Base-by-base conservation (phyloP, 441 rosid species). In the Daphne laureola region DNA sequence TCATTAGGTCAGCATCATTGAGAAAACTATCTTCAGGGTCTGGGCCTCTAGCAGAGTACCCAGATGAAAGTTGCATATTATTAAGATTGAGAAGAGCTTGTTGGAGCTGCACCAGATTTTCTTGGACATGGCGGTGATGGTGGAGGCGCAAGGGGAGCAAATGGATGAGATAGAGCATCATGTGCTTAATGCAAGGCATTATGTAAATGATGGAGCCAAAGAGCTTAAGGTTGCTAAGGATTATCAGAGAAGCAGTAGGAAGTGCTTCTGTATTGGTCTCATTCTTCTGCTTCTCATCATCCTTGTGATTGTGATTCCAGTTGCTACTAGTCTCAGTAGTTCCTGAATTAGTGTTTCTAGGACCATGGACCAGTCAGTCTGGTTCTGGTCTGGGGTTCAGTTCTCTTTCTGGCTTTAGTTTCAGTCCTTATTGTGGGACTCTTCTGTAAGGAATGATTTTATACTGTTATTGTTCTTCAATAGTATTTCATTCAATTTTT, bases 31-130 rank as follows among this genome's bases (percentile, higher is more conserved):
- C 92, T 76, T 87, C 79, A 17, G 97, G 97, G 73, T 93, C 97
- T 17, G 97, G 97, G 58, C 98, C 98, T 71, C 98, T 78, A 21
- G 97, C 96, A 18, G 98, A 93, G 71, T 83, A 93, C n/a, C n/a
- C n/a, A n/a, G n/a, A n/a, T n/a, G n/a, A n/a, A n/a, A n/a, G n/a
- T n/a, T n/a, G n/a, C n/a, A n/a, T n/a, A n/a, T n/a, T n/a, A n/a
- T n/a, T n/a, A n/a, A 85, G 87, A 81, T 87, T 18, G 96, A 91
- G 83, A 91, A 75, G 81, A 91, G 93, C 63, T 53, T 91, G 57
- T 57, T 87, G 62, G 96, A 87, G 79, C 83, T 91, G 71, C 98
- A 87, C 53, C 96, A 86, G 40, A 82, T 86, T 70, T 91, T 91
- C 62, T 13, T 87, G 14, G 98, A 91, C 65, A 91, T 91, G 98